phyloP scores from a whole-genome alignment of 768 basidiomycete species.

The Amanita rubescens region DNA sequence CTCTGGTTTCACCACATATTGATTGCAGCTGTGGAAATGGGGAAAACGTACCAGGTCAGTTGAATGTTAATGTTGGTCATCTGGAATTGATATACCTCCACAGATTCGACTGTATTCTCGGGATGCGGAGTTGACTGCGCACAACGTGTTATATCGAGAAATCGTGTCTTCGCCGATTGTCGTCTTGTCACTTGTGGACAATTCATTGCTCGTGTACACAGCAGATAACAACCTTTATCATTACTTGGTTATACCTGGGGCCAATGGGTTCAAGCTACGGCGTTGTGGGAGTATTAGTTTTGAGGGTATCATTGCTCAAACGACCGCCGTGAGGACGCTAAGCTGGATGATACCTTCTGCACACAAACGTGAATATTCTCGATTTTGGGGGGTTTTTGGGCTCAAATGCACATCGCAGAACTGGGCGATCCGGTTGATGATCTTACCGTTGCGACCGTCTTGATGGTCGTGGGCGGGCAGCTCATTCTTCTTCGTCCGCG shows the following conservation, averaged over 20 bases:
- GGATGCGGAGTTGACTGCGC: slow-evolving; percentile 78
- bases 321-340: slow-evolving; percentile 77
- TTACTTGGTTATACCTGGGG: slow-evolving; percentile 82
- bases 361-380: slow-evolving; percentile 71
- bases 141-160: slow-evolving; percentile 80
- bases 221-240: slow-evolving; percentile 91
- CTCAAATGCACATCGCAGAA: slow-evolving; percentile 36
- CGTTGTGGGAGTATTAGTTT: slow-evolving; percentile 95
- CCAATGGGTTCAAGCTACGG: slow-evolving; percentile 77
- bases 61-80: not conserved
- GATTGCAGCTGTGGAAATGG: slow-evolving; percentile 81
- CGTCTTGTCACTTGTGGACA: slow-evolving; percentile 88
- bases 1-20: slow-evolving; percentile 97
- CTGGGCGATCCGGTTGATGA: slow-evolving; percentile 93
- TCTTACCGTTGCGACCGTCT: slow-evolving; percentile 86
- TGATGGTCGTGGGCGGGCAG: slow-evolving; percentile 93
- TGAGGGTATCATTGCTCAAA: slow-evolving; percentile 78
- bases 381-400: slow-evolving; percentile 9
- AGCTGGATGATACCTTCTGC: slow-evolving; percentile 96
- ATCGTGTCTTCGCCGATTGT: slow-evolving; percentile 69
- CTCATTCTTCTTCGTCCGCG: slow-evolving; percentile 84
- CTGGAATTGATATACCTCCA: slow-evolving; percentile 1
- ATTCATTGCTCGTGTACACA: slow-evolving; percentile 90
- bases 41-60: slow-evolving; percentile 68
- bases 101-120: slow-evolving; percentile 93